Percentiles rank a stretch among this genome's conserved stretches.
Evolutionary conservation across 345 rosid genomes (phyloP).

Genomic region (Pistacia vera): DNA sequence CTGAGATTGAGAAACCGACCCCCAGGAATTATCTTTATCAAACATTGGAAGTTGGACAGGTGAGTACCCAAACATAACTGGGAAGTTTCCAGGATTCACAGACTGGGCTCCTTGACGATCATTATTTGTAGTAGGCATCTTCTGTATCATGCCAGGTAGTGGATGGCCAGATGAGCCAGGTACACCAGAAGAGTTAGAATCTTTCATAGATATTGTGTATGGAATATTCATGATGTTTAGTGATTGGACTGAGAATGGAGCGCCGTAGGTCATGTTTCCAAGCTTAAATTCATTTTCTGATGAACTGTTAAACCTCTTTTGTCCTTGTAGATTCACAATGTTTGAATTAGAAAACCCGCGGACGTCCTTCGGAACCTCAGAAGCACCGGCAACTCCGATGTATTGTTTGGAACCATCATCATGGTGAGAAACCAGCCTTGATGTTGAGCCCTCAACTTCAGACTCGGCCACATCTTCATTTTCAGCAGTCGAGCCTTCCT

Average conservation of each 20-base stretch:
- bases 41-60: constrained; percentile 78
- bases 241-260: constrained; percentile 60
- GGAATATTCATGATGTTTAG: constrained; percentile 47
- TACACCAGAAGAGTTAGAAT: constrained; percentile 48
- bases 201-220: constrained; percentile 51
- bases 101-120: constrained; percentile 45
- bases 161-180: constrained; percentile 48
- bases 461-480: constrained; percentile 97
- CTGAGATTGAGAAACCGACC: constrained; percentile 55
- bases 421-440: constrained; percentile 45
- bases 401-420: constrained; percentile 52
- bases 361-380: constrained; percentile 52
- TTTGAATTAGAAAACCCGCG: constrained; percentile 50
- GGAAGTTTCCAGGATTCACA: constrained; percentile 59
- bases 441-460: constrained; percentile 84
- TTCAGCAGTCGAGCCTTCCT: constrained; percentile 90
- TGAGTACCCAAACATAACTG: constrained; percentile 76
- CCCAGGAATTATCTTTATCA: constrained; percentile 83
- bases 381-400: constrained; percentile 42
- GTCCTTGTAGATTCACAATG: constrained; percentile 41
- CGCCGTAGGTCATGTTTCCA: constrained; percentile 50
- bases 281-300: constrained; percentile 54
- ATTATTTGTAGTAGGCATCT: constrained; percentile 40
- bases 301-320: constrained; percentile 42
- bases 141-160: constrained; percentile 44